Conservation (phyloP, 495 filamentous ascomycete genomes). For the Neurospora sp. region DNA sequence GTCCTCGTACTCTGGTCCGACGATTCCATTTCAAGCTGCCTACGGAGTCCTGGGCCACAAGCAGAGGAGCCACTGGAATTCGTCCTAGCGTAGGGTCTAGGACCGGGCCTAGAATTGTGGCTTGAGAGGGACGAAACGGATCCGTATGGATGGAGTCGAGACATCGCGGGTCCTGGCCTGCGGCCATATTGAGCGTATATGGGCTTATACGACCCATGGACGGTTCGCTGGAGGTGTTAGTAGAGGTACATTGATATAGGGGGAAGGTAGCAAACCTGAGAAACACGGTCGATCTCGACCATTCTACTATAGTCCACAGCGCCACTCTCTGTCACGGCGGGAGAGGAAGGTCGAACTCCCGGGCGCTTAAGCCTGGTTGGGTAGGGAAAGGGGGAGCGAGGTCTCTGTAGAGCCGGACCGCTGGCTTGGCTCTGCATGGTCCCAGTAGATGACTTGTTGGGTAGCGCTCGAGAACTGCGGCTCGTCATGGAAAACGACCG, state of each 20-base stretch:
- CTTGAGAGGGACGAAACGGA: constrained; percentile 25
- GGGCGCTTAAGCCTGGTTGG: constrained; percentile 55
- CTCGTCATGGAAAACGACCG: constrained; percentile 52
- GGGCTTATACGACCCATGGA: constrained; percentile 33
- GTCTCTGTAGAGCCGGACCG: constrained; percentile 34
- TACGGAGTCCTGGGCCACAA: neutral
- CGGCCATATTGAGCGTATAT: constrained; percentile 25
- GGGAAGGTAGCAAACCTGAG: constrained; percentile 25
- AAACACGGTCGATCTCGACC: constrained; percentile 38
- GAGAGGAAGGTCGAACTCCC: constrained; percentile 53
- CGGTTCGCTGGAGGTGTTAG: constrained; percentile 25
- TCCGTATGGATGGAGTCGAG: constrained; percentile 26
- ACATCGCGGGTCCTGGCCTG: constrained; percentile 20
- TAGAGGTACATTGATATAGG: neutral
- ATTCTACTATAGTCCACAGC: constrained; percentile 39
- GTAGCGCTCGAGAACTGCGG: constrained; percentile 39
- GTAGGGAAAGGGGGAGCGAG: constrained; percentile 53
- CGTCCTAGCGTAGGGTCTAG: constrained; percentile 9
- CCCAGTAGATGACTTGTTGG: constrained; percentile 42
- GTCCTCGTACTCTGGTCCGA: constrained; percentile 18
- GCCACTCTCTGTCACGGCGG: constrained; percentile 44
- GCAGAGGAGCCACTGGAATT: constrained; percentile 1
- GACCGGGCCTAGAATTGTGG: constrained; percentile 17
- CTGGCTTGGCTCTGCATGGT: constrained; percentile 37
- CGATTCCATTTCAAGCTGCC: constrained; percentile 4